Percentiles rank a stretch among this genome's conserved stretches.
Evolutionary conservation across 1,284 basidiomycete species (phyloP).

Genomic region (Apiotrichum brassicae): DNA sequence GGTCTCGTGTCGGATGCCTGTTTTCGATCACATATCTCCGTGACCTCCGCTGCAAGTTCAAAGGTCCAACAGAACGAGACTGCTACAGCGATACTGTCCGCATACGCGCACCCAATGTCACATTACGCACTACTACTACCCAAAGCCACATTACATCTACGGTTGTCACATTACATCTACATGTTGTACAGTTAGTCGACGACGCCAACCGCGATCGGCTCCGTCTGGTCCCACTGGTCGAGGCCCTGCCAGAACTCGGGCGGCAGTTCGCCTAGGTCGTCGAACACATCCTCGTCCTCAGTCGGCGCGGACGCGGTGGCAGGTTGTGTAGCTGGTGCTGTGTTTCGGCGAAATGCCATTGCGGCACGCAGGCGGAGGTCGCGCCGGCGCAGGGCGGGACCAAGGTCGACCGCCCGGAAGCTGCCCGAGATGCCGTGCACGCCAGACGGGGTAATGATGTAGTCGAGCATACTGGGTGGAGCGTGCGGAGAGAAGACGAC

Average conservation of each 20-base stretch:
- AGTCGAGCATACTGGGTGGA: slow-evolving; percentile 59
- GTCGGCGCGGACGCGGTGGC: not conserved
- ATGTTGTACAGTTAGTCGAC: slow-evolving; percentile 2
- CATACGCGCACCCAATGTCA: no score
- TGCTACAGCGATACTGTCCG: no score
- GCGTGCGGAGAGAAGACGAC: slow-evolving; percentile 68
- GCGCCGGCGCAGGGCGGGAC: slow-evolving; percentile 12
- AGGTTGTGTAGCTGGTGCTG: not conserved
- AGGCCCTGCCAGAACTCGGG: slow-evolving; percentile 32
- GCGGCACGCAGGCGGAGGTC: slow-evolving; percentile 4
- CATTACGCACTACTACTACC: no score
- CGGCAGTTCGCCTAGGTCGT: slow-evolving; percentile 26
- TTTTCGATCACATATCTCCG: no score
- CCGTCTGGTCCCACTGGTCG: not conserved
- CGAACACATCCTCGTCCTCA: slow-evolving; percentile 7
- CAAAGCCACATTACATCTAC: no score
- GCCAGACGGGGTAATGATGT: slow-evolving; percentile 59
- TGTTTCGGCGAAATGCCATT: not conserved
- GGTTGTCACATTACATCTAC: no score
- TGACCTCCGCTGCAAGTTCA: no score
- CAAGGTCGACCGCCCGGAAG: slow-evolving; percentile 21
- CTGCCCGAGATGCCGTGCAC: slow-evolving; percentile 44
- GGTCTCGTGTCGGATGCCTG: no score
- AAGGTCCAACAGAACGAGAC: no score
- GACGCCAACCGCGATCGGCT: slow-evolving; percentile 9